A percentile compares a stretch with the other conserved stretches of the same genome.
phyloP scores from a whole-genome alignment of 1,139 yeast genomes.

The Hanseniaspora uvarum region DNA sequence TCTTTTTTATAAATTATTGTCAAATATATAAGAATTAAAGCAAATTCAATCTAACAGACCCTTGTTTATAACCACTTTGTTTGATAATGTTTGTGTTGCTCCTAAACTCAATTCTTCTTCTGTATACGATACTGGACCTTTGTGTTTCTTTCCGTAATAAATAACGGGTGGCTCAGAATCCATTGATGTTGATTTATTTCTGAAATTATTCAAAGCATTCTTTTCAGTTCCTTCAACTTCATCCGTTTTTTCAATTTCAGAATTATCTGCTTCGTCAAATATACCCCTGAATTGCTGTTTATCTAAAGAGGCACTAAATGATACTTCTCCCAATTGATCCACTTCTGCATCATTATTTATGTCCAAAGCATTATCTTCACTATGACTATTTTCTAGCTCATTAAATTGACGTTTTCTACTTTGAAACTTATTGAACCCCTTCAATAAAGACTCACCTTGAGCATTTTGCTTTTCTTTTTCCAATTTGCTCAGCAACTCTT shows the following conservation, averaged over 20 bases:
- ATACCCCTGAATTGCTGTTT: background rate
- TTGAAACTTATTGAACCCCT: conserved; percentile 13
- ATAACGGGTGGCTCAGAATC: conserved; percentile 14
- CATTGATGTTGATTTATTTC: conserved; percentile 2
- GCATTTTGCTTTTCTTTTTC: conserved; percentile 4
- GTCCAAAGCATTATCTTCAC: conserved; percentile 17
- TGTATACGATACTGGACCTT: conserved; percentile 7
- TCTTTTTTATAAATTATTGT: too few relatives aligned
- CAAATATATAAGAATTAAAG: too few relatives aligned
- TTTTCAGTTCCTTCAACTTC: background rate
- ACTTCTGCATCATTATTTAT: conserved; percentile 27
- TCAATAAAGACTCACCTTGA: background rate
- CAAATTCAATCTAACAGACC: conserved; percentile 13
- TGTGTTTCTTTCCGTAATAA: conserved; percentile 7
- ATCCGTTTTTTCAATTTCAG: conserved; percentile 4
- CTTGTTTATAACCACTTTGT: background rate
- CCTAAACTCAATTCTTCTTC: conserved; percentile 12
- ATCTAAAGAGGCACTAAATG: background rate
- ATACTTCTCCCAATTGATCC: conserved; percentile 24
- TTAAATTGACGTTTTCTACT: background rate
- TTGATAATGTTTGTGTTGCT: conserved; percentile 7
- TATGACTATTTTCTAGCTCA: background rate
- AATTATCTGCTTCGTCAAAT: conserved; percentile 21
- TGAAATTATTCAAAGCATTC: background rate
- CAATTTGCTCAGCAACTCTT: background rate